These are phyloP conservation scores for Handroanthus guayacan DNA, from an alignment of 257 asterid genomes.

Conservation along the genomic window DNA sequence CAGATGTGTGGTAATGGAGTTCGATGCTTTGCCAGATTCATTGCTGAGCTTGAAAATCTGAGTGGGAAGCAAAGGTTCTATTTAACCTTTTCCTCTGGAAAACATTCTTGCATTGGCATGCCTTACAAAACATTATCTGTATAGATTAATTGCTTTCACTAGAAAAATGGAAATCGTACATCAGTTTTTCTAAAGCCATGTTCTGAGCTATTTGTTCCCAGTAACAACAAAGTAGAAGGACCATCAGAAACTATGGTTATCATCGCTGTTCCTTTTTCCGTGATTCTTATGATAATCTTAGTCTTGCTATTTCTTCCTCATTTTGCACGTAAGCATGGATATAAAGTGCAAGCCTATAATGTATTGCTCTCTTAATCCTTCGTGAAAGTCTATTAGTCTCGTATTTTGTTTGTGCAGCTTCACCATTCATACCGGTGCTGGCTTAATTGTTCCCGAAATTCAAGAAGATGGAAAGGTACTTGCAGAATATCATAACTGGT, in stretches of 20 bases:
- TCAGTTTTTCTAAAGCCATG: constrained; percentile 1
- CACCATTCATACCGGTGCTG: constrained; percentile 87
- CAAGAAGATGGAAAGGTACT: constrained; percentile 89
- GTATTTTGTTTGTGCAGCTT: constrained; percentile 54
- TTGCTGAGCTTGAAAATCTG: constrained; percentile 73
- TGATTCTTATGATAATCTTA: not conserved
- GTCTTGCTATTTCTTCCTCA: constrained; percentile 8
- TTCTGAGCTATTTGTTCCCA: not conserved
- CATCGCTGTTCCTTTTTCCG: not conserved
- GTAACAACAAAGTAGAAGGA: not conserved
- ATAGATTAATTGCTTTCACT: not conserved
- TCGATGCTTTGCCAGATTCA: constrained; percentile 80
- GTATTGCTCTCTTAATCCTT: constrained; percentile 10
- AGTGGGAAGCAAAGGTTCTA: constrained; percentile 71
- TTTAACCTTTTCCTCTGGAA: not conserved
- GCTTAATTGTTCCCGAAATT: constrained; percentile 80
- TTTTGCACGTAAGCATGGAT: not conserved
- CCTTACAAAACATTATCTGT: not conserved
- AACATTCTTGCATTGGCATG: constrained; percentile 6
- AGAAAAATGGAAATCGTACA: not conserved
- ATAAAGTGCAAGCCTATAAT: not conserved
- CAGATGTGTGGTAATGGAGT: constrained; percentile 97
- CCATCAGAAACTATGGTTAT: not conserved
- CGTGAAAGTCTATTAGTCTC: not conserved
- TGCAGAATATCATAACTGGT: not conserved